Conservation (phyloP, 495 filamentous ascomycete genomes). For the Jackrogersella minutella region DNA sequence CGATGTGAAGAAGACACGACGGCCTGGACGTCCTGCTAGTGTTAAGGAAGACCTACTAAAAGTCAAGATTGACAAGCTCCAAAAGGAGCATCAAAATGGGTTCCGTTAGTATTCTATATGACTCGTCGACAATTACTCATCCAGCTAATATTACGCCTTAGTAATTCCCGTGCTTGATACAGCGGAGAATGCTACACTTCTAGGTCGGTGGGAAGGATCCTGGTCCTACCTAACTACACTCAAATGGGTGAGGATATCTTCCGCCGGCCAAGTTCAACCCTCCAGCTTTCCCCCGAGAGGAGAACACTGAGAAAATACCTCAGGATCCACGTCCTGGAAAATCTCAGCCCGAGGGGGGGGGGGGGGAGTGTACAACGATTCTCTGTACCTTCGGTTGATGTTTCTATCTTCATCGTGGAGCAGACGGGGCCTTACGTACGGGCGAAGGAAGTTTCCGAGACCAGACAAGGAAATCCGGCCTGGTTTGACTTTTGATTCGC, state of each 20-base stretch:
- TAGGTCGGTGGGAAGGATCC: slow-evolving; percentile 60
- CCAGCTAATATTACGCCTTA: slow-evolving; percentile 42
- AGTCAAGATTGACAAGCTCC: slow-evolving; percentile 72
- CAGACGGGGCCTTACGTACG: slow-evolving; percentile 37
- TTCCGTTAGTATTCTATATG: slow-evolving; percentile 65
- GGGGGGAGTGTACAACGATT: slow-evolving; percentile 20
- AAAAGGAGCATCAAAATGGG: slow-evolving; percentile 83
- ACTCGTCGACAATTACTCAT: not conserved
- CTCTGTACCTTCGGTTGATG: slow-evolving; percentile 30
- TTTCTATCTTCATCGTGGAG: slow-evolving; percentile 38
- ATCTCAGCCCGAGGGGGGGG: slow-evolving; percentile 9
- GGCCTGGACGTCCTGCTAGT: slow-evolving; percentile 82
- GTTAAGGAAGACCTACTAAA: slow-evolving; percentile 78
- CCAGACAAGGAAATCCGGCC: slow-evolving; percentile 11
- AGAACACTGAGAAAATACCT: slow-evolving; percentile 48
- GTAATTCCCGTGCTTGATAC: slow-evolving; percentile 60
- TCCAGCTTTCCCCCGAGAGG: slow-evolving; percentile 77
- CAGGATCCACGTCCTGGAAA: slow-evolving; percentile 15
- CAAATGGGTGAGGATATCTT: slow-evolving; percentile 66
- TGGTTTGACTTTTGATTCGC: slow-evolving; percentile 25
- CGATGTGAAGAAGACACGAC: slow-evolving; percentile 74
- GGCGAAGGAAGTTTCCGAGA: slow-evolving; percentile 38
- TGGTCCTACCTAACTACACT: slow-evolving; percentile 64
- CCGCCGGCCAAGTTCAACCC: slow-evolving; percentile 60
- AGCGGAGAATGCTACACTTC: slow-evolving; percentile 53